Base-by-base conservation (phyloP, 1,284 basidiomycete genomes). In the Irpex sp. region DNA sequence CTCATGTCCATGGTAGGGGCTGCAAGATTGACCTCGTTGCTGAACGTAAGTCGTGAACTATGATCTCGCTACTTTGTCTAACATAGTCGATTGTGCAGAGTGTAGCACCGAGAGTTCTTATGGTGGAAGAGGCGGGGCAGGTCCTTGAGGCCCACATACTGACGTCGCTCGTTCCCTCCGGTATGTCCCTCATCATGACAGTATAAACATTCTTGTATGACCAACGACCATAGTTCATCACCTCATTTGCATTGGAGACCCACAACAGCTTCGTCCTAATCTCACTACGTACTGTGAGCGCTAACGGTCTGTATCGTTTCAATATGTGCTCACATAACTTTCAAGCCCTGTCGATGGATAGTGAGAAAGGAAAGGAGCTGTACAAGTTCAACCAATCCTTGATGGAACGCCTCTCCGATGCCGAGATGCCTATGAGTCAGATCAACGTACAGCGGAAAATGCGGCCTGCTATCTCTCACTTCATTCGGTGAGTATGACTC, bases 81-180 rank as follows among this genome's bases (percentile, higher is more conserved):
- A 39, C 15, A 53, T 37, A 2, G 61, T 87, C 57, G 58, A 70
- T 21, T 54, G 87, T 89, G 66, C 62, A 89, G 70, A 55, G 72
- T 47, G 69, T 76, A 37, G 67, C 61, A 5, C 75, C 75, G 5
- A 66, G 79, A 47, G 81, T 76, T 1, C 36, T 70, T 3, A 61
- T 70, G 36, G 66, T 71, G 0, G 66, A 71, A 43, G 90, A 92
- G 70, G 90, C 90, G 0, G 90, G 90, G 0, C 90, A 92, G 75
- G 88, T 92, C 0, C 78, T 92, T 13, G 90, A 92, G 73, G 85
- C 89, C 1, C 90, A 92, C 67, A 78, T 89, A 8, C 69, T 90
- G 1, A 82, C 81, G 1, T 81, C 77, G 51, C 77, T 90, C 0
- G 86, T 87, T 5, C 81, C 82, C 7, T 85, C 83, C 1, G 68